These are phyloP conservation scores for Aspergillus versicolor DNA, from an alignment of 2,329 filamentous ascomycete species.

Conservation along the genomic window DNA sequence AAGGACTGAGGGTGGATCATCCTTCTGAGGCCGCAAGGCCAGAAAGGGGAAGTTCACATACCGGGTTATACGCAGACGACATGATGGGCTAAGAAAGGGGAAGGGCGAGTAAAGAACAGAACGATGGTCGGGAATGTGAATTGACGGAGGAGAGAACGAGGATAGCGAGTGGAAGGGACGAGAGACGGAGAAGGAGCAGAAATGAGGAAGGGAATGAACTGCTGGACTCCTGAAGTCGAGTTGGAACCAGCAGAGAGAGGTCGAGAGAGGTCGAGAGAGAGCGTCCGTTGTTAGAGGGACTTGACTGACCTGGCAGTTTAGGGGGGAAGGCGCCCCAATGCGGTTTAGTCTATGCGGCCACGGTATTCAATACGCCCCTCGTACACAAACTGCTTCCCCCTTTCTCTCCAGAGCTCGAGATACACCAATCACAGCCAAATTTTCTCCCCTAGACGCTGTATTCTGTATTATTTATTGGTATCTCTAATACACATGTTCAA, in stretches of 20 bases:
- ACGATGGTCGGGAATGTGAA: constrained; percentile 18
- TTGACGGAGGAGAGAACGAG: constrained; percentile 15
- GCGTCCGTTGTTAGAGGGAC: constrained; percentile 4
- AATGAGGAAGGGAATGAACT: constrained; percentile 13
- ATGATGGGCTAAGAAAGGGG: constrained; percentile 42
- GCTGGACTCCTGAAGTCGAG: constrained; percentile 17
- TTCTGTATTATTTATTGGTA: constrained; percentile 4
- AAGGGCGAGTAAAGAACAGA: constrained; percentile 18
- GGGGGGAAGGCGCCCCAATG: constrained; percentile 16
- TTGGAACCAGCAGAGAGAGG: constrained; percentile 8
- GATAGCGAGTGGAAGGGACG: constrained; percentile 22
- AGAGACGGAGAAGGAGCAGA: constrained; percentile 20
- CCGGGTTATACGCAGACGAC: constrained; percentile 55
- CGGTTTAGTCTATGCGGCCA: constrained; percentile 25
- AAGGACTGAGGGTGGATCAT: constrained; percentile 15
- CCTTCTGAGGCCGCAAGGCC: constrained; percentile 17
- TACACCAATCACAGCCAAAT: neutral
- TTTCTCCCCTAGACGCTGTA: constrained; percentile 16
- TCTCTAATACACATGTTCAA: neutral
- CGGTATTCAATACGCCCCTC: constrained; percentile 23
- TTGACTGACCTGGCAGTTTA: constrained; percentile 17
- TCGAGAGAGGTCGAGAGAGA: constrained; percentile 9
- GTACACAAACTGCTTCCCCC: constrained; percentile 20
- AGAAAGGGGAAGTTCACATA: constrained; percentile 42
- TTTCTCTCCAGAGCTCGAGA: constrained; percentile 4